phyloP scores from a whole-genome alignment of 1,284 basidiomycete species.

The Fomitopsis palustris region DNA sequence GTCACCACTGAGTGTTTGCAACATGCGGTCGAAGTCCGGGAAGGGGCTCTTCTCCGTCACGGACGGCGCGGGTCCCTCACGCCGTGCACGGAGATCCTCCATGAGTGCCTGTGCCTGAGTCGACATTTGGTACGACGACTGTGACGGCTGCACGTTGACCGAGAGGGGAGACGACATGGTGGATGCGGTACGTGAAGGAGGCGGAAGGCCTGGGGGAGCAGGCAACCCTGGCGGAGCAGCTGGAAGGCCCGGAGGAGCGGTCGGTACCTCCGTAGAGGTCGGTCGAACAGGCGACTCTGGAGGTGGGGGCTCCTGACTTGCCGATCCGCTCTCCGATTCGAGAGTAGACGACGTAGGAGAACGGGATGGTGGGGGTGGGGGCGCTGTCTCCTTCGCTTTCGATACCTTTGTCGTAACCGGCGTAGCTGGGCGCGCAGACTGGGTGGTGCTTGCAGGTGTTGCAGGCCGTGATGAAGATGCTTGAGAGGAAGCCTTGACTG shows the following conservation, averaged over 20 bases:
- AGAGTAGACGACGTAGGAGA: constrained; percentile 48
- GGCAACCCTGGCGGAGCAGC: constrained; percentile 53
- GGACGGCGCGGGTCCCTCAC: constrained; percentile 53
- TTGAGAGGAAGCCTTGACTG: constrained; percentile 44
- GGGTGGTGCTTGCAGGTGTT: constrained; percentile 42
- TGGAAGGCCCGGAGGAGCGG: constrained; percentile 39
- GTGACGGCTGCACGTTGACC: constrained; percentile 51
- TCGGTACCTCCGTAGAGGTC: constrained; percentile 35
- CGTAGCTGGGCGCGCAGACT: constrained; percentile 42
- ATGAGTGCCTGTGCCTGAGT: constrained; percentile 79
- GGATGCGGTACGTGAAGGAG: constrained; percentile 46
- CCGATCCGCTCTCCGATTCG: constrained; percentile 35
- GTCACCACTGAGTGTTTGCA: constrained; percentile 62
- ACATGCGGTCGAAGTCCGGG: constrained; percentile 83
- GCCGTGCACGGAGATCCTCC: constrained; percentile 77
- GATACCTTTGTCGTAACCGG: constrained; percentile 39
- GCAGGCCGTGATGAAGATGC: constrained; percentile 63
- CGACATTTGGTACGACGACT: constrained; percentile 82
- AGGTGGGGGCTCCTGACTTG: constrained; percentile 29
- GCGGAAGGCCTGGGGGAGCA: constrained; percentile 64
- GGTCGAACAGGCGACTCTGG: constrained; percentile 46
- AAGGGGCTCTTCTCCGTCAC: constrained; percentile 64
- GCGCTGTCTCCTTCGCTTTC: constrained; percentile 36
- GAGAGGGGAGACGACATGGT: constrained; percentile 51
- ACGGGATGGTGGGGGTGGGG: constrained; percentile 31